These are phyloP conservation scores for Lecanicillium sp. DNA, from an alignment of 2,329 filamentous ascomycete genomes.

Conservation along the genomic window DNA sequence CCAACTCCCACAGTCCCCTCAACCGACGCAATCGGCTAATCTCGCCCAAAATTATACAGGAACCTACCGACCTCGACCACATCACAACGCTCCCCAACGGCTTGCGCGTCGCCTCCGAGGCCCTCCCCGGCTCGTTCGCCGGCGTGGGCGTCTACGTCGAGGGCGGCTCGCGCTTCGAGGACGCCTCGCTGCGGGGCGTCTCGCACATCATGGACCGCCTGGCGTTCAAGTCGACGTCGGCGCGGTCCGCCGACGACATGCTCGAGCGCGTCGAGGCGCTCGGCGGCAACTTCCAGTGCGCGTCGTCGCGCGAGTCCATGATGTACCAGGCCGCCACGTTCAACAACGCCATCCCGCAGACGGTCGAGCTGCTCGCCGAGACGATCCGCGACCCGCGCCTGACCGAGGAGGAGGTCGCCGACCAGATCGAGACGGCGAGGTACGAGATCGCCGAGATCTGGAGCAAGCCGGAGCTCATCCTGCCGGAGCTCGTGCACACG, in stretches of 20 bases:
- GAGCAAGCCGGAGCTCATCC: conserved; percentile 92
- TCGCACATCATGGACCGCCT: conserved; percentile 95
- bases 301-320: conserved; percentile 87
- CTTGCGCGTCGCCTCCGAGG: conserved; percentile 88
- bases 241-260: conserved; percentile 73
- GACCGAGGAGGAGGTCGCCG: conserved; percentile 76
- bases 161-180: conserved; percentile 91
- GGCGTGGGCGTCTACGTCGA: conserved; percentile 95
- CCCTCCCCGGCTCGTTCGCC: conserved; percentile 87
- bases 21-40: too few relatives aligned
- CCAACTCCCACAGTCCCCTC: background rate
- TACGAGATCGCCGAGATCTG: conserved; percentile 98
- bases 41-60: too few relatives aligned
- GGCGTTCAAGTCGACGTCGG: conserved; percentile 83
- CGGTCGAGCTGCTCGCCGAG: conserved; percentile 81
- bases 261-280: conserved; percentile 80
- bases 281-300: conserved; percentile 94
- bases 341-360: conserved; percentile 81
- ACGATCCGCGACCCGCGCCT: conserved; percentile 83
- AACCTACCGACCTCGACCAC: conserved; percentile 79
- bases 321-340: conserved; percentile 99
- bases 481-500: conserved; percentile 92
- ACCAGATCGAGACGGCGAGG: conserved; percentile 84
- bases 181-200: conserved; percentile 73
- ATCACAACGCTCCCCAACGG: conserved; percentile 90